Evolutionary conservation across 1,139 yeast genomes (phyloP).

Genomic region (Blastobotrys malaysiensis): DNA sequence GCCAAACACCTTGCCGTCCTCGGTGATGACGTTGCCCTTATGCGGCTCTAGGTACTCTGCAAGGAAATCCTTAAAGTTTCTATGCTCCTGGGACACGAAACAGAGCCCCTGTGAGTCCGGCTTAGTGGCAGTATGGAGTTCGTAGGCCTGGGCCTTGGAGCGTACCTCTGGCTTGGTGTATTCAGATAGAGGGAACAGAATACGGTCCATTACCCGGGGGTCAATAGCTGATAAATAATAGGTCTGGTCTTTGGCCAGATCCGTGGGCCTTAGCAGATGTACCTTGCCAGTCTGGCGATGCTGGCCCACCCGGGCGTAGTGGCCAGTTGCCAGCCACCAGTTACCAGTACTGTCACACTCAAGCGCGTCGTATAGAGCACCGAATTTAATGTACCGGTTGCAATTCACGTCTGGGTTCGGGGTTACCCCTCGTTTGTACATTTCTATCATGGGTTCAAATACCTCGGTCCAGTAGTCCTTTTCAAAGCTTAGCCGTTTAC

Average conservation of each 20-base stretch:
- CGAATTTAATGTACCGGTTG: slow-evolving; percentile 81
- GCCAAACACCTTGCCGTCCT: slow-evolving; percentile 69
- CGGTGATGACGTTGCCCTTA: slow-evolving; percentile 74
- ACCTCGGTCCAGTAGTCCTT: slow-evolving; percentile 89
- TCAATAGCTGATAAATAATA: slow-evolving; percentile 75
- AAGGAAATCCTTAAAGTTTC: slow-evolving; percentile 69
- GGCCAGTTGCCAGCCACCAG: slow-evolving; percentile 96
- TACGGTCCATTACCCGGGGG: slow-evolving; percentile 40
- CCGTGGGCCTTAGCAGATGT: slow-evolving; percentile 56
- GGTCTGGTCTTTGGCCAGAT: slow-evolving; percentile 76
- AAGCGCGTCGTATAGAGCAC: slow-evolving; percentile 58
- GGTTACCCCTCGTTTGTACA: slow-evolving; percentile 66
- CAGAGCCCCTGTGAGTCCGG: slow-evolving; percentile 96
- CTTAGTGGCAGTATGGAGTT: slow-evolving; percentile 62
- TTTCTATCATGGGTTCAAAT: slow-evolving; percentile 81
- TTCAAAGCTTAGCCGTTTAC: slow-evolving; percentile 79
- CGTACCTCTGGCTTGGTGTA: slow-evolving; percentile 71
- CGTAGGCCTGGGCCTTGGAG: slow-evolving; percentile 47
- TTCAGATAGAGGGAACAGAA: slow-evolving; percentile 78
- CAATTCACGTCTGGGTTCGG: slow-evolving; percentile 96
- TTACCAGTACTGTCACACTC: slow-evolving; percentile 21
- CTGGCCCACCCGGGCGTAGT: slow-evolving; percentile 64
- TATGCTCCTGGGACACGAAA: slow-evolving; percentile 67
- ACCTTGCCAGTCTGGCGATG: slow-evolving; percentile 28
- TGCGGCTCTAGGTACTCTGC: slow-evolving; percentile 64